phyloP scores from a whole-genome alignment of 495 filamentous ascomycete genomes.

The Letharia lupina region DNA sequence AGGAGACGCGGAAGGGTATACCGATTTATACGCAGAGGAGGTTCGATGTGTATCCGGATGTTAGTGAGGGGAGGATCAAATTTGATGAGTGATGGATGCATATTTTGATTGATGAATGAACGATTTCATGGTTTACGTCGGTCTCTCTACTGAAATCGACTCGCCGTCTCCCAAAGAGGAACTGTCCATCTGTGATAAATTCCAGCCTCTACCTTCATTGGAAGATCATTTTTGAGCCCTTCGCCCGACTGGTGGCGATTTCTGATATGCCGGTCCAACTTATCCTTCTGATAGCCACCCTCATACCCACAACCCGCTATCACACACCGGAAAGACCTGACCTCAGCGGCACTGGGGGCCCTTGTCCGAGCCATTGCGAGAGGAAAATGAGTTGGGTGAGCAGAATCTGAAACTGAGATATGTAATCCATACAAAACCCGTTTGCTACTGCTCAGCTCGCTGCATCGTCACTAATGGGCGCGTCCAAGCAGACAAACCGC shows the following conservation, averaged over 20 bases:
- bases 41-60: conserved; percentile 94
- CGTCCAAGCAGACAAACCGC: not conserved
- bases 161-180: not conserved
- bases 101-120: not conserved
- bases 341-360: too few species aligned
- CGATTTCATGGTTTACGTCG: not conserved
- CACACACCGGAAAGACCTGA: not conserved
- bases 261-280: conserved; percentile 2
- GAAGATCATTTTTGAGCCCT: not conserved
- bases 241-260: not conserved
- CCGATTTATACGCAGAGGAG: conserved; percentile 77
- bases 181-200: not conserved
- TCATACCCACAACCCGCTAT: not conserved
- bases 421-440: not conserved
- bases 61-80: conserved; percentile 41
- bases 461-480: not conserved
- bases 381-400: not conserved
- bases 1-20: conserved; percentile 72
- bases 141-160: not conserved
- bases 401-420: not conserved
- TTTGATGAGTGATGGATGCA: conserved; percentile 21
- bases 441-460: not conserved
- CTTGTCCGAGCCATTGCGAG: too few species aligned
- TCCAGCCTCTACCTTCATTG: not conserved
- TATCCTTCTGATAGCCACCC: conserved; percentile 9